Percentiles rank a stretch among this genome's conserved stretches.
phyloP scores from a whole-genome alignment of 2,329 filamentous ascomycete genomes.

The Ophiostoma himal-ulmi region DNA sequence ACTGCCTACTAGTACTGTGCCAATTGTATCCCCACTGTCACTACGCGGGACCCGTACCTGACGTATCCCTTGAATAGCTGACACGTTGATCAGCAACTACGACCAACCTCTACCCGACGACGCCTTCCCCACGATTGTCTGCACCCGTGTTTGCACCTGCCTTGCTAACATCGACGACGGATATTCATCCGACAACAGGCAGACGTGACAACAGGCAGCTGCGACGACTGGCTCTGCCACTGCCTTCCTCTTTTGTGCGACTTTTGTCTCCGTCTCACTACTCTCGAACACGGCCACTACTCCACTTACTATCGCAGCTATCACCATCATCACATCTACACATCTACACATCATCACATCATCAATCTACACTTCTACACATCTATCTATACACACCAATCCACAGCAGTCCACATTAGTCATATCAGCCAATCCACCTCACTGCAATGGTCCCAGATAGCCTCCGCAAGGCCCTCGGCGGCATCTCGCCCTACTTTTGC shows the following conservation, averaged over 20 bases:
- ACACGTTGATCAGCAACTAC: neutral
- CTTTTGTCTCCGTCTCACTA: neutral
- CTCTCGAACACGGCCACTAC: no score
- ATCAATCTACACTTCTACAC: neutral
- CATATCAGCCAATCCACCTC: no score
- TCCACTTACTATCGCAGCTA: no score
- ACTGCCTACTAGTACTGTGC: neutral
- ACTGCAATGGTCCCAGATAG: slow-evolving; percentile 34
- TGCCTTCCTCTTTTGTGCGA: neutral
- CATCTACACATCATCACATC: neutral
- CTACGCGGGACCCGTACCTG: neutral
- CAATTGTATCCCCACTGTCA: neutral
- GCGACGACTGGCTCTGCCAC: neutral
- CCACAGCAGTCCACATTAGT: no score
- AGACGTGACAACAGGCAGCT: neutral
- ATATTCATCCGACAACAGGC: neutral
- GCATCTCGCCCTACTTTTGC: slow-evolving; percentile 70
- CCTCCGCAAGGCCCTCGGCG: slow-evolving; percentile 33
- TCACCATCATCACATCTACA: neutral
- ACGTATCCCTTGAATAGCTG: neutral
- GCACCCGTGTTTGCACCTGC: neutral
- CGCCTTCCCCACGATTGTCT: no score
- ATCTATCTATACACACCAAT: no score
- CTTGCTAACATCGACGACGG: neutral
- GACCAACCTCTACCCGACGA: no score